Evolutionary conservation across 1,139 yeast species (phyloP).

Genomic region (Yamadazyma dushanensis): DNA sequence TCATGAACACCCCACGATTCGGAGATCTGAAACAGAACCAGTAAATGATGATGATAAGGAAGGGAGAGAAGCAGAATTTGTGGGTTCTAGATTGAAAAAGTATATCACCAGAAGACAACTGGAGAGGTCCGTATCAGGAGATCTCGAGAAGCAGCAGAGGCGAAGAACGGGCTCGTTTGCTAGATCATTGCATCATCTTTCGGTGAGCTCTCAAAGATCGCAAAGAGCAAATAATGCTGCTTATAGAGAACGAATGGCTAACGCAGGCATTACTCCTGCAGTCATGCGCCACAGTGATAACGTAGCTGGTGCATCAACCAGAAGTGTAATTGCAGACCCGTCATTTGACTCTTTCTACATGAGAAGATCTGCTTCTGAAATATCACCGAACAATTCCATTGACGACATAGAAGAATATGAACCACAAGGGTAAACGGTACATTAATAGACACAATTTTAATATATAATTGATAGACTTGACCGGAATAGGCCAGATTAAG

Average conservation of each 20-base stretch:
- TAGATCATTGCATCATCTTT: slow-evolving; percentile 11
- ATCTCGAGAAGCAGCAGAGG: slow-evolving; percentile 9
- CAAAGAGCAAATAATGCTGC: slow-evolving; percentile 12
- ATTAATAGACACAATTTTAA: slow-evolving; percentile 1
- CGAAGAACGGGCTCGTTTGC: slow-evolving; percentile 3
- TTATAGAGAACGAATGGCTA: slow-evolving; percentile 15
- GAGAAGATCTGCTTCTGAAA: neutral
- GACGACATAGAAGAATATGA: slow-evolving; percentile 1
- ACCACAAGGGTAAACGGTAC: neutral
- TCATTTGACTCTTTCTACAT: slow-evolving; percentile 1
- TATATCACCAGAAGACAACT: slow-evolving; percentile 10
- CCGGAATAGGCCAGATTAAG: too few species aligned
- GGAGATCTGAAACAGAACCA: too few species aligned
- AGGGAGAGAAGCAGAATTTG: slow-evolving; percentile 24
- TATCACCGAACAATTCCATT: slow-evolving; percentile 5
- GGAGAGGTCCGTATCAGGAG: slow-evolving; percentile 6
- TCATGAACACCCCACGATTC: neutral
- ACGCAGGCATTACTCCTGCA: slow-evolving; percentile 19
- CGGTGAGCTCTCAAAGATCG: slow-evolving; percentile 14
- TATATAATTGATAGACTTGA: slow-evolving; percentile 1
- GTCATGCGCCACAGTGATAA: slow-evolving; percentile 20
- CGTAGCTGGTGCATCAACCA: slow-evolving; percentile 17
- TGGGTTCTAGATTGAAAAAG: slow-evolving; percentile 23
- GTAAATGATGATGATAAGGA: slow-evolving; percentile 6
- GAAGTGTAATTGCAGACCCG: neutral